Evolutionary conservation across 768 basidiomycete genomes (phyloP).

Genomic region (Paxillus rubicundulus): DNA sequence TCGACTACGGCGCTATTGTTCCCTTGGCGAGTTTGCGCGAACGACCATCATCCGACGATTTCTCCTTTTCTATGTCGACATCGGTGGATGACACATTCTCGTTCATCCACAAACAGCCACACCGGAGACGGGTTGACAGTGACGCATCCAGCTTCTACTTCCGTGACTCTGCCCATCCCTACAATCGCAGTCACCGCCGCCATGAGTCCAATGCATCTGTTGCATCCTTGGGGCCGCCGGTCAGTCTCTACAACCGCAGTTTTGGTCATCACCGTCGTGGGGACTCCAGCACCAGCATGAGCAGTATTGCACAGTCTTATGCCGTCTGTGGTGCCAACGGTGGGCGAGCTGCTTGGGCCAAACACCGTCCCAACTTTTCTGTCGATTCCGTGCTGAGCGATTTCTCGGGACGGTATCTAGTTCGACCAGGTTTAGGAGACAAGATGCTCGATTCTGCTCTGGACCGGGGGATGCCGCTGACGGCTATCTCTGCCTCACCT

Average conservation of each 20-base stretch:
- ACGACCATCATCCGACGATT: constrained; percentile 57
- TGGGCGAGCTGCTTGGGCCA: constrained; percentile 58
- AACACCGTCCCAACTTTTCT: constrained; percentile 55
- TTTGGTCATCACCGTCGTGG: constrained; percentile 50
- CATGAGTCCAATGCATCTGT: constrained; percentile 62
- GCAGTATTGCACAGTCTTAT: constrained; percentile 57
- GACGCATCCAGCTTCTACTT: constrained; percentile 80
- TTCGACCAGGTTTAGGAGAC: constrained; percentile 75
- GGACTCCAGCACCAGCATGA: constrained; percentile 58
- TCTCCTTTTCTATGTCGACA: constrained; percentile 52
- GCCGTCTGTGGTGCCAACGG: constrained; percentile 52
- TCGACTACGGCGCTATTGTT: constrained; percentile 52
- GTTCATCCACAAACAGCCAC: constrained; percentile 43
- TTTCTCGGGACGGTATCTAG: constrained; percentile 53
- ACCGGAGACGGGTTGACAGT: constrained; percentile 61
- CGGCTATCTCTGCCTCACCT: constrained; percentile 67
- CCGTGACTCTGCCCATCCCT: constrained; percentile 34
- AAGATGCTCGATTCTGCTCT: constrained; percentile 77
- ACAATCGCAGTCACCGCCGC: constrained; percentile 51
- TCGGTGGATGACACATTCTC: constrained; percentile 73
- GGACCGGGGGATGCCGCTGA: constrained; percentile 53
- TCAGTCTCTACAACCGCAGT: constrained; percentile 71
- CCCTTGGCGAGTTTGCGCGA: constrained; percentile 47
- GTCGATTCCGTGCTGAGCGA: constrained; percentile 68
- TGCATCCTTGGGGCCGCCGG: constrained; percentile 57